Base-by-base conservation (phyloP, 1,284 basidiomycete genomes). In the Athelia psychrophila region DNA sequence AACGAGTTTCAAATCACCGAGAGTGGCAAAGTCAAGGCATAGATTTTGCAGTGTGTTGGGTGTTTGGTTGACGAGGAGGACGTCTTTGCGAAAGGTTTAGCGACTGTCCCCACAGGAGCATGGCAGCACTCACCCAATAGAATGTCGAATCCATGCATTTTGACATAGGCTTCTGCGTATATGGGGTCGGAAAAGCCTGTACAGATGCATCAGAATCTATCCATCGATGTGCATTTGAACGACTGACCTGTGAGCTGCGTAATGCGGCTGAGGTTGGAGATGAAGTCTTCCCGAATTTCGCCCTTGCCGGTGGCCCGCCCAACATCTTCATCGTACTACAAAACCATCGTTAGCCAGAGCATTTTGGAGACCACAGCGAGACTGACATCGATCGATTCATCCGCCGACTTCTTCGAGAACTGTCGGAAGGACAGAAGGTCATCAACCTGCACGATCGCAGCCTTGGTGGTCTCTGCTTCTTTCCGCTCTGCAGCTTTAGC, bases 111-210 rank as follows among this genome's bases (percentile, higher is more conserved):
- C 27, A 38, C 22, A 25, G 40, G 25, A 38, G 47, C 18, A 20
- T 44, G 1, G 44, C 47, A 25, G 48, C 57, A 57, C 77, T 23
- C 49, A 91, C 90, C 90, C 3, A 98, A 83, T 50, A 95, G 74
- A 62, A 99, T 98, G 70, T 99, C 97, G 67, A 99, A 99, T 49
- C 96, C 95, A 61, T 98, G 93, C 66, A 99, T 94, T 68, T 96
- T 97, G 62, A 99, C 95, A 61, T 95, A 95, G 1, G 96, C 96
- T 69, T 99, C 97, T 4, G 96, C 95, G 63, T 99, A 99, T 54
- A 99, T 94, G 1, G 96, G 93, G 66, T 99, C 97, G 22, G 95
- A 98, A 78, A 99, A 99, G 27, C 95, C 94, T 89, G 56, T 9
- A 44, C 16, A 38, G 35, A 40, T 24, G 45, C 45, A 49, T 18